Evolutionary conservation across 805 yeast genomes (phyloP), one percentile per base, ranked within the genome.

Genomic region (Wickerhamomyces kurtzmanii): DNA sequence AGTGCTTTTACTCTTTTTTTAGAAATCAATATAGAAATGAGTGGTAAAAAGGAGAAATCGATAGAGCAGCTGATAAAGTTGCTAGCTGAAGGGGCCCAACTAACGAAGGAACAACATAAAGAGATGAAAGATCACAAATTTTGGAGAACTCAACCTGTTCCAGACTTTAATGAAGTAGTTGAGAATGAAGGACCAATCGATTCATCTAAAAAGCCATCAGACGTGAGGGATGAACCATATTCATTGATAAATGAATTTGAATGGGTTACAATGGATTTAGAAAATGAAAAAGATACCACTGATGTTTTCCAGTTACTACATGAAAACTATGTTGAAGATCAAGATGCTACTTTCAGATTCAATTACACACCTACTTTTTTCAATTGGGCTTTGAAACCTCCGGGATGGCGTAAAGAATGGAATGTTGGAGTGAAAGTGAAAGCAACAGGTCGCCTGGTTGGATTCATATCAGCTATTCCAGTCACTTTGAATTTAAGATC

Each of bases 91-190:
- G 52, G 53, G 6, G 45, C 32, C 4, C 64, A 65, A 37, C 57
- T 75, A 26, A 61, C 63, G n/a, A 74, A 63, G 24, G 60, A 66
- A 18, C 78, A 77, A 50, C 60, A 68, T 42, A 78, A 76, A 37
- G 70, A 75, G 14, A 85, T 86, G 82, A 75, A 81, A 29, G 94
- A 87, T 47, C 84, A 87, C 62, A 84, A 82, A 58, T 91, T 91
- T 57, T 91, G 98, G 98, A 83, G 81, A 47, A 91, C 98, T 3
- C 98, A 91, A 57, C 98, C 98, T 0, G 97, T 91, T 13, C 70
- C 86, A 7, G 64, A 63, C 17, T 74, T 87, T 37, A 82, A 82
- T 47, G 91, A 79, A 45, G 51, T 60, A 24, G 63, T 79, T 24
- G 64, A 57, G 5, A 51, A 61, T 8, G 94, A 85, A 46, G 96